Evolutionary conservation across 2,329 filamentous ascomycete species (phyloP).

Genomic region (Diaporthe helianthi): DNA sequence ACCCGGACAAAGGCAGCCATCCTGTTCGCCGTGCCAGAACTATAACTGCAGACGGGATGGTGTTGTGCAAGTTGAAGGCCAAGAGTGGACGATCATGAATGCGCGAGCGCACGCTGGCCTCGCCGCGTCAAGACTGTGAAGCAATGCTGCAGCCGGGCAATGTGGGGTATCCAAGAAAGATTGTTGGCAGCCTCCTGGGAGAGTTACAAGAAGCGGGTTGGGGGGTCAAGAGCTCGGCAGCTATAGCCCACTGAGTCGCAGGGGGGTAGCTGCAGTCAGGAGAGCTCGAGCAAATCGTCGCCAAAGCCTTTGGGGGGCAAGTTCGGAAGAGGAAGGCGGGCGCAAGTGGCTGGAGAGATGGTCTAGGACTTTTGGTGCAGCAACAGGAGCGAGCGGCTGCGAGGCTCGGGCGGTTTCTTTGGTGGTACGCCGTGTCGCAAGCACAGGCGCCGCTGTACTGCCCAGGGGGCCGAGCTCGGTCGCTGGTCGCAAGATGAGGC

Average conservation of each 20-base stretch:
- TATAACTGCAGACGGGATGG: slow-evolving; percentile 19
- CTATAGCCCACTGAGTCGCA: slow-evolving; percentile 3
- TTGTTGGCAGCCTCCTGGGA: slow-evolving; percentile 21
- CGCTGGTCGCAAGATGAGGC: slow-evolving; percentile 1
- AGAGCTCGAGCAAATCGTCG: slow-evolving; percentile 27
- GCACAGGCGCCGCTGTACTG: slow-evolving; percentile 4
- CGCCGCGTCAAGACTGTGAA: slow-evolving; percentile 38
- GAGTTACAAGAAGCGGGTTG: slow-evolving; percentile 15
- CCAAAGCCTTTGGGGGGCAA: slow-evolving; percentile 1
- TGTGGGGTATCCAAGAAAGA: slow-evolving; percentile 32
- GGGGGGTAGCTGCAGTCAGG: slow-evolving; percentile 21
- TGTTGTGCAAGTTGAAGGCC: slow-evolving; percentile 35
- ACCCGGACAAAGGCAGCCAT: slow-evolving; percentile 91
- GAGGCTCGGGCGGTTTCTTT: slow-evolving; percentile 23
- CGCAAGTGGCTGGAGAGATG: slow-evolving; percentile 25
- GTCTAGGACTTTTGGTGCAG: slow-evolving; percentile 27
- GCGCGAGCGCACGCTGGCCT: slow-evolving; percentile 37
- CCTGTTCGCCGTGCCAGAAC: slow-evolving; percentile 37
- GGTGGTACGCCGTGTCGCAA: slow-evolving; percentile 28
- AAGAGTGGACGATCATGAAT: slow-evolving; percentile 40
- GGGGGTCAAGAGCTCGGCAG: slow-evolving; percentile 12
- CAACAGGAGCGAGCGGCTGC: slow-evolving; percentile 13
- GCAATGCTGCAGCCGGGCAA: slow-evolving; percentile 29
- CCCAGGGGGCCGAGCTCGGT: not conserved
- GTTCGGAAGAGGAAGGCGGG: slow-evolving; percentile 22